These are phyloP conservation scores for Ciborinia camelliae DNA, from an alignment of 2,329 filamentous ascomycete species.

Conservation along the genomic window DNA sequence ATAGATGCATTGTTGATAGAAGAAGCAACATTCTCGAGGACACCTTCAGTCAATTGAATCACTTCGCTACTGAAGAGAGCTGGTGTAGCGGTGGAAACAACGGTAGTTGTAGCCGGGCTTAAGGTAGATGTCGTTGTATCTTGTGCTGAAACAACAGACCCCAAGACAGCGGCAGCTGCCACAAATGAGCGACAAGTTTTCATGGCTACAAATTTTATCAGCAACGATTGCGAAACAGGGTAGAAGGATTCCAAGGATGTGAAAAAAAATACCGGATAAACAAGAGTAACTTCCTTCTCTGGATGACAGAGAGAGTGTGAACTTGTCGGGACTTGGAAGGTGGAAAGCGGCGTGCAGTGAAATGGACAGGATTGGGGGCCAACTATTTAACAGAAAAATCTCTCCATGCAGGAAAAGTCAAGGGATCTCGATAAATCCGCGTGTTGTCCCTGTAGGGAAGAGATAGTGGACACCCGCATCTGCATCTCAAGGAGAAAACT, in stretches of 20 bases:
- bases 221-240: not conserved
- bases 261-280: not conserved
- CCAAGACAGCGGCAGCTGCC: not conserved
- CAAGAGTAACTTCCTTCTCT: not conserved
- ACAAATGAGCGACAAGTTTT: not conserved
- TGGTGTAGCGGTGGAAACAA: not conserved
- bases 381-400: slow-evolving; percentile 1
- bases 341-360: not conserved
- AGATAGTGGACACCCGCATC: no score
- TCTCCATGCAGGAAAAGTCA: not conserved
- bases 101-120: not conserved
- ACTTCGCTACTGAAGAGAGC: slow-evolving; percentile 21
- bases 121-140: not conserved
- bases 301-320: not conserved
- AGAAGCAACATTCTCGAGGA: slow-evolving; percentile 23
- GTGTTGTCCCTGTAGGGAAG: not conserved
- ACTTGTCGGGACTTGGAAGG: not conserved
- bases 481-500: not conserved
- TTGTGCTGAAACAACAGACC: slow-evolving; percentile 1
- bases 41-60: slow-evolving; percentile 26
- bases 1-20: slow-evolving; percentile 20
- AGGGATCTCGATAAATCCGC: not conserved
- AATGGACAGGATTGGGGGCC: not conserved
- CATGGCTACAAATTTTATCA: slow-evolving; percentile 12
- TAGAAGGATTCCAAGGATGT: not conserved